Conservation (phyloP, 805 yeast genomes). For the Sugiyamaella valdiviana region DNA sequence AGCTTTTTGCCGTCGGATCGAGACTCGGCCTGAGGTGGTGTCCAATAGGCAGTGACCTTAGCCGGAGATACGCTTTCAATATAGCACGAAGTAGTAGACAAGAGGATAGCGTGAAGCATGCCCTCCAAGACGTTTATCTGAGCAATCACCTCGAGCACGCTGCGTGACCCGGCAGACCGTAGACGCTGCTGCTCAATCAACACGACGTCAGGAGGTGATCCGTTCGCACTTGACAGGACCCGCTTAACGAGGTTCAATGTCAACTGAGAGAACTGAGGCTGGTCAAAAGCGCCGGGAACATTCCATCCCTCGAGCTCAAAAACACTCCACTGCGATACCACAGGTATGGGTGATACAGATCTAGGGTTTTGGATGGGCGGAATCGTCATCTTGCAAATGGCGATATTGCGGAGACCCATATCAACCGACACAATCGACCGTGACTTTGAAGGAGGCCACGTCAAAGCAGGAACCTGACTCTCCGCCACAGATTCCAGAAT, state of each 20-base stretch:
- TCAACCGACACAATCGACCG: slow-evolving; percentile 27
- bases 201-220: slow-evolving; percentile 36
- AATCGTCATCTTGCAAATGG: slow-evolving; percentile 22
- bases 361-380: neutral
- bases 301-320: slow-evolving; percentile 7
- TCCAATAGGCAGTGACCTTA: slow-evolving; percentile 25
- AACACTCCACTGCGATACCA: slow-evolving; percentile 17
- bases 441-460: neutral
- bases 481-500: slow-evolving; percentile 3
- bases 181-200: slow-evolving; percentile 54
- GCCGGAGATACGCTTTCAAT: slow-evolving; percentile 23
- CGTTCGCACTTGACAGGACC: neutral
- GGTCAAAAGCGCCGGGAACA: slow-evolving; percentile 17
- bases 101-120: slow-evolving; percentile 36
- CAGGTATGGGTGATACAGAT: neutral
- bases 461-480: neutral
- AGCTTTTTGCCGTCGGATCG: slow-evolving; percentile 1
- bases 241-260: slow-evolving; percentile 19
- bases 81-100: slow-evolving; percentile 14
- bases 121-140: slow-evolving; percentile 51
- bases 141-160: slow-evolving; percentile 46
- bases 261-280: slow-evolving; percentile 25
- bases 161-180: slow-evolving; percentile 42
- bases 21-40: neutral
- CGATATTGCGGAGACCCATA: slow-evolving; percentile 31